phyloP scores from a whole-genome alignment of 1,139 yeast genomes.

The Yarrowia galli region DNA sequence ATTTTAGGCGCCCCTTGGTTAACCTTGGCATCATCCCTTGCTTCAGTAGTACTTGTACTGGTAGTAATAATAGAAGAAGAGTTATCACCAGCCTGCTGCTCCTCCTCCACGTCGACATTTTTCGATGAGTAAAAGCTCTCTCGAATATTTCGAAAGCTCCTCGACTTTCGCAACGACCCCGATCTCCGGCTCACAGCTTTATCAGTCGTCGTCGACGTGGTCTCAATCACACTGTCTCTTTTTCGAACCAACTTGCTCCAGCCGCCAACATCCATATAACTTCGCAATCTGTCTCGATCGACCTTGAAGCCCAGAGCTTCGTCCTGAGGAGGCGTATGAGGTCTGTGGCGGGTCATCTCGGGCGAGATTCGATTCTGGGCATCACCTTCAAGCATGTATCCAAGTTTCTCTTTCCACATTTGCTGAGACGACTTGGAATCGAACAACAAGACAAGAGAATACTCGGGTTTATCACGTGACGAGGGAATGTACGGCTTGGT shows the following conservation, averaged over 20 bases:
- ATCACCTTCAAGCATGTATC: conserved; percentile 7
- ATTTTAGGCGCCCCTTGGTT: background rate
- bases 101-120: background rate
- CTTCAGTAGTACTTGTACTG: background rate
- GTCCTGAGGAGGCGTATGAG: conserved; percentile 19
- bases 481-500: conserved; percentile 6
- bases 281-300: conserved; percentile 11
- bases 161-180: background rate
- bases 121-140: conserved; percentile 4
- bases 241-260: conserved; percentile 21
- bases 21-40: conserved; percentile 4
- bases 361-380: background rate
- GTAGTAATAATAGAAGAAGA: too few species aligned
- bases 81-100: too few species aligned
- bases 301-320: conserved; percentile 14
- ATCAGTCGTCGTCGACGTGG: too few species aligned
- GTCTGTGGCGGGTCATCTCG: background rate
- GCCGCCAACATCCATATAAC: conserved; percentile 23
- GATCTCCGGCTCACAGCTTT: background rate
- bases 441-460: conserved; percentile 7
- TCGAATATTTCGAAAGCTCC: background rate
- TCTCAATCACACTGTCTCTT: conserved; percentile 10
- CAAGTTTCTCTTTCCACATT: conserved; percentile 9
- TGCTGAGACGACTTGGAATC: conserved; percentile 14
- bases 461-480: conserved; percentile 18